These are phyloP conservation scores for Citropsis articulata DNA, from an alignment of 345 rosid species.

Conservation along the genomic window DNA sequence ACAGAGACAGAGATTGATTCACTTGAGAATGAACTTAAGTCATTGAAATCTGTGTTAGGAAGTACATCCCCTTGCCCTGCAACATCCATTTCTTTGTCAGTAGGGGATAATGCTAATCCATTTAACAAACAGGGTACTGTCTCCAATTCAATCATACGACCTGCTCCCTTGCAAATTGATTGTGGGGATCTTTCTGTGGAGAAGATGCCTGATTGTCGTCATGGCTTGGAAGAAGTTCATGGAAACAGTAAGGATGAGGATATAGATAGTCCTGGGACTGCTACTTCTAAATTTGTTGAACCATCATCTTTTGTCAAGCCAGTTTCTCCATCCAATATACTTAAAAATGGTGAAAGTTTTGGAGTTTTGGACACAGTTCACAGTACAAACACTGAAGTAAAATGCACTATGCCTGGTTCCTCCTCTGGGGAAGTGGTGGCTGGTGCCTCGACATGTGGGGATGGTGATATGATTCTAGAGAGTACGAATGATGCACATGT, in stretches of 20 bases:
- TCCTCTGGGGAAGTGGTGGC: constrained; percentile 14
- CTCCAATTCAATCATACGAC: constrained; percentile 28
- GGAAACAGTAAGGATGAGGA: constrained; percentile 45
- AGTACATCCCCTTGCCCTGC: constrained; percentile 24
- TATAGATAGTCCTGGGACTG: constrained; percentile 66
- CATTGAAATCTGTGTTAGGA: constrained; percentile 41
- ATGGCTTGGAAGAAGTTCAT: constrained; percentile 35
- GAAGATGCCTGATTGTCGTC: constrained; percentile 32
- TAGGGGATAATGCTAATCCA: constrained; percentile 23
- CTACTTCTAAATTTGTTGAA: constrained; percentile 58
- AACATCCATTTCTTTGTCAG: constrained; percentile 33
- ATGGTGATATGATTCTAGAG: constrained; percentile 21
- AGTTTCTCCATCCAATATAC: constrained; percentile 24
- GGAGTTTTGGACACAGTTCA: constrained; percentile 27
- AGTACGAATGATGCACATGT: constrained; percentile 19
- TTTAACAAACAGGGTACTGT: constrained; percentile 29
- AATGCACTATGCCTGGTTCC: constrained; percentile 16
- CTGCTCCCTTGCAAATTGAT: constrained; percentile 46
- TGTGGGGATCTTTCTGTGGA: constrained; percentile 35
- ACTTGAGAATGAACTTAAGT: constrained; percentile 72
- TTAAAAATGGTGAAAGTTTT: constrained; percentile 23
- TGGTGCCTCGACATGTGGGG: constrained; percentile 13
- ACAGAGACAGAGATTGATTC: constrained; percentile 88
- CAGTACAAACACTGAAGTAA: constrained; percentile 13
- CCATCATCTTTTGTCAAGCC: constrained; percentile 22